Base-by-base conservation (phyloP, 2,329 filamentous ascomycete genomes). In the Curvularia verruculosa region DNA sequence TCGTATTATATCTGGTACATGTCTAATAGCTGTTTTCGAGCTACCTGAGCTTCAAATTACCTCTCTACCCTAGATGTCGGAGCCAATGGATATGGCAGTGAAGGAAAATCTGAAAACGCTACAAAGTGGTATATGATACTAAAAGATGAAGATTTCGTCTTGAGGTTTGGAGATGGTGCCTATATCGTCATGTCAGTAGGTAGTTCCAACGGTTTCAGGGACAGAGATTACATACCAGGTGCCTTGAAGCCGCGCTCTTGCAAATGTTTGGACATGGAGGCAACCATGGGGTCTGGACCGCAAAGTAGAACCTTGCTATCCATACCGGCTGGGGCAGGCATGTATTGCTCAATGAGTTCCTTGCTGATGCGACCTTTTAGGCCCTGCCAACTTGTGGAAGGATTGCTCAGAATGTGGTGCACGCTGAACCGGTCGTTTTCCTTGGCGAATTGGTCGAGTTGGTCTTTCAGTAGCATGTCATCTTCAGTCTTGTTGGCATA, bases 291-390 rank as follows among this genome's bases (percentile, higher is more conserved):
- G 3, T 60, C 58, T 15, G 59, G 59, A 52, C 94, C 94, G 74
- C 94, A 98, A 65, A 98, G 84, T 59, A 98, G 84, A 66, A 98
- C 85, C 86, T 97, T 98, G 81, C 96, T 88, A 72, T 98, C 92
- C 54, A 83, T 80, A 54, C 91, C 90, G 6, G 58, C 58, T 13
- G 59, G 59, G 1, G 49, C 46, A 12, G 59, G 59, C 5, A 61
- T 44, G 15, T 49, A 10, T 5, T 51, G n/a, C 3, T 61, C 45
- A 10, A 61, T 56, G 49, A 61, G 53, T n/a, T 56, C 21, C 43
- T 56, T 56, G 23, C 31, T 52, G 1, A 61, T 45, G 15, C 56
- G 56, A 1, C 59, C 59, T 15, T 43, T 59, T 3, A 48, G 24
- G 7, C 52, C 56, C 29, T 43, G 34, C 63, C 63, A 65, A 18